Evolutionary conservation across 2,329 filamentous ascomycete genomes (phyloP), one percentile per base, ranked within the genome.

Genomic region (Verruconis gallopava): DNA sequence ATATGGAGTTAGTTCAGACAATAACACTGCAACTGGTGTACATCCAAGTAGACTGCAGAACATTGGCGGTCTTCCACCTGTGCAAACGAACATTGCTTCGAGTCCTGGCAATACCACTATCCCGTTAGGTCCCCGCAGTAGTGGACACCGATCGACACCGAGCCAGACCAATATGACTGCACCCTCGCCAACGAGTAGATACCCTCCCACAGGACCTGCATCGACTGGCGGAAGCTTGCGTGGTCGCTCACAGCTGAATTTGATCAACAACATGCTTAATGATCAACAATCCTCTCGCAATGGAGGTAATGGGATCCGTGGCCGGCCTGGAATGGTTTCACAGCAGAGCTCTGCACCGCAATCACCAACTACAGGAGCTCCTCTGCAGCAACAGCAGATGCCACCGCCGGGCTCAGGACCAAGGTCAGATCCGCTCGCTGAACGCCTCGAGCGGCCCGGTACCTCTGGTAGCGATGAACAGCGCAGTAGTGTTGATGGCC

Each of bases 31-130:
- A 13, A 55, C 59, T 17, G 68, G 69, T 21, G 64, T 75, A 36
- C 71, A 75, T 51, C 71, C 71, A 9, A 72, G 72, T 50, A 64
- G 72, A 28, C 54, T 73, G 36, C 65, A 63, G 32, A 61, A 64
- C 28, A 59, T 67, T 22, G 59, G 61, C 37, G 43, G 32, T 5
- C 49, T 55, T 19, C 21, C 21, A 18, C 30, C 25, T 22, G 25
- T 41, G 20, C 45, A 47, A 13, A 22, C 38, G 14, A 28, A 34
- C 12, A 13, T 36, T 19, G 22, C 30, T 19, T 11, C 40, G 3
- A 21, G 21, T n/a, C 43, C 43, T 14, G 14, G 28, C 14, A 14
- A 12, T 18, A 22, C 28, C 20, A 14, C 28, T 40, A 43, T 37
- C 11, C 43, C 43, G 15, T 44, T 32, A 15, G 44, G 38, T 20